Evolutionary conservation across 148 eudicot species (phyloP).

Genomic region (Suaeda aralocaspica): DNA sequence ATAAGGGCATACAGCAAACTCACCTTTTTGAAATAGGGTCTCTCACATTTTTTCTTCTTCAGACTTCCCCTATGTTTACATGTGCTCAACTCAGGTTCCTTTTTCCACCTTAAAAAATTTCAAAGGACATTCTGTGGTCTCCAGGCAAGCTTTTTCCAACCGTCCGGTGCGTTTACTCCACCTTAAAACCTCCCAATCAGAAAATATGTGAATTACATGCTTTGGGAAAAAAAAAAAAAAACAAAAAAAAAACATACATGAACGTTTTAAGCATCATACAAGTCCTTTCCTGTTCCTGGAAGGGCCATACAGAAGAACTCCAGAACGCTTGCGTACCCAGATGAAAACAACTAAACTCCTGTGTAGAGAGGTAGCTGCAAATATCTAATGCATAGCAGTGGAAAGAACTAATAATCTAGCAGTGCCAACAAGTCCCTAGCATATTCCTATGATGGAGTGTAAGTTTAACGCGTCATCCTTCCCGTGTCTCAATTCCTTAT

Average conservation of each 20-base stretch:
- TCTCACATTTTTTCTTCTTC: conserved; percentile 90
- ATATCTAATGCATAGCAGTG: conserved; percentile 13
- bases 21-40: conserved; percentile 97
- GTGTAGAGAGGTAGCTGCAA: conserved; percentile 87
- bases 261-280: conserved; percentile 1
- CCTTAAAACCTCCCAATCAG: conserved; percentile 14
- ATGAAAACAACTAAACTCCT: conserved; percentile 94
- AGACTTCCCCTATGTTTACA: conserved; percentile 99
- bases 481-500: background rate
- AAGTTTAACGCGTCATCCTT: background rate
- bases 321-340: conserved; percentile 98
- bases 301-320: conserved; percentile 98
- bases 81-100: conserved; percentile 95
- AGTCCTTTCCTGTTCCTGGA: conserved; percentile 93
- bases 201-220: conserved; percentile 16
- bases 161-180: conserved; percentile 64
- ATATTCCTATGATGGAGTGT: background rate
- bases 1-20: conserved; percentile 7
- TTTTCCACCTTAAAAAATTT: conserved; percentile 92
- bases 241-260: background rate
- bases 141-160: conserved; percentile 98
- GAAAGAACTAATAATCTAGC: conserved; percentile 6
- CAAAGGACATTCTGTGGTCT: conserved; percentile 94
- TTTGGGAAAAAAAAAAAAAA: too few species aligned
- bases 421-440: background rate